A percentile compares a stretch with the other conserved stretches of the same genome.
Conservation (phyloP, 345 rosid genomes). For the Populus pruinosa region DNA sequence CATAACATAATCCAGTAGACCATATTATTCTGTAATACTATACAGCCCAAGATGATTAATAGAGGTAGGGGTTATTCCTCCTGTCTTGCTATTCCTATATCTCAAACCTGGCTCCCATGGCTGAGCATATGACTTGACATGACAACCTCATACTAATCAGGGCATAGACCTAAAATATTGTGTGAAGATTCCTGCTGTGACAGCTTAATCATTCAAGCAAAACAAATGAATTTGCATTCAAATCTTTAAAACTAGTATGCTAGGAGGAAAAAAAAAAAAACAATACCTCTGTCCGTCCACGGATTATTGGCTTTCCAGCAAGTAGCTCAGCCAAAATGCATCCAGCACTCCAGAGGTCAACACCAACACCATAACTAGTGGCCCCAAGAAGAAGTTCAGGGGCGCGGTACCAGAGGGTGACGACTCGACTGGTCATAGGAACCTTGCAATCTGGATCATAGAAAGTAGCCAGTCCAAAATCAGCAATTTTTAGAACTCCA, state of each 20-base stretch:
- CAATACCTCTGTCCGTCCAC: slow-evolving; percentile 84
- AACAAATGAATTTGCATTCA: neutral
- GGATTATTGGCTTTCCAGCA: slow-evolving; percentile 83
- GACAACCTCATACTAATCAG: neutral
- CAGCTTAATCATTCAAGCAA: neutral
- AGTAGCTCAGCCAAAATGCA: slow-evolving; percentile 91
- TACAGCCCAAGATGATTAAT: neutral
- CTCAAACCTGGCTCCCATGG: neutral
- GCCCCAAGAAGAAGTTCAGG: slow-evolving; percentile 96
- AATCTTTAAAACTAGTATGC: neutral
- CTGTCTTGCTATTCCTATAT: neutral
- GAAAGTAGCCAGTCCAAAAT: slow-evolving; percentile 87
- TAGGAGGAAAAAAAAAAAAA: neutral
- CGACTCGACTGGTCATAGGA: slow-evolving; percentile 83
- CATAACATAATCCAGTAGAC: neutral
- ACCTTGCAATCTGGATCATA: slow-evolving; percentile 58
- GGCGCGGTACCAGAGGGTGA: slow-evolving; percentile 95
- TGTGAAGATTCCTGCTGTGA: neutral
- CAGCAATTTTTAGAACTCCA: slow-evolving; percentile 80
- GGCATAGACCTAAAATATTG: neutral
- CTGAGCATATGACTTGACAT: neutral
- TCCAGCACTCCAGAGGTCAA: slow-evolving; percentile 98
- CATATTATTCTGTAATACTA: neutral
- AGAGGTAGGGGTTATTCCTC: neutral
- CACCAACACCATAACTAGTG: slow-evolving; percentile 59